phyloP scores from a whole-genome alignment of 345 rosid genomes.

The Ceriops tagal region DNA sequence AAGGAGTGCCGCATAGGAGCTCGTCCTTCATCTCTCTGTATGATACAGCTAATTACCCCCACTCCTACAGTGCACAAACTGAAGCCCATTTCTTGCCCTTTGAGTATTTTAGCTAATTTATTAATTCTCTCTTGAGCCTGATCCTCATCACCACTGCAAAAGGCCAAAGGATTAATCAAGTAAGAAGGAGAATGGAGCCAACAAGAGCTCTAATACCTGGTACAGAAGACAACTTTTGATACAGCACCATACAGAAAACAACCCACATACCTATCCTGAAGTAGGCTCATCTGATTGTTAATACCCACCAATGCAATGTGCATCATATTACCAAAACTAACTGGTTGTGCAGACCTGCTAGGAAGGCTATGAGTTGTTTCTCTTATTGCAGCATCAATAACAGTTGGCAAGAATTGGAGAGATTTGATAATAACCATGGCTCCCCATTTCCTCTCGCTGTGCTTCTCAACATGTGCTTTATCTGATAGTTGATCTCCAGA shows the following conservation, averaged over 20 bases:
- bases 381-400: constrained; percentile 61
- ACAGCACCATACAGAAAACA: neutral
- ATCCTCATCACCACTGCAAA: constrained; percentile 97
- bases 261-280: constrained; percentile 82
- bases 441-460: constrained; percentile 85
- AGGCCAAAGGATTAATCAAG: constrained; percentile 13
- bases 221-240: no score
- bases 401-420: constrained; percentile 77
- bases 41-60: constrained; percentile 90
- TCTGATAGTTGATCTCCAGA: constrained; percentile 53
- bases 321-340: constrained; percentile 85
- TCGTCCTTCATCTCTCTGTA: constrained; percentile 98
- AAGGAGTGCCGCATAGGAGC: constrained; percentile 98
- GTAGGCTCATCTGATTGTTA: constrained; percentile 97
- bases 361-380: constrained; percentile 65
- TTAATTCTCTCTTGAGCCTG: constrained; percentile 97
- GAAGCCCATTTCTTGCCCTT: constrained; percentile 71
- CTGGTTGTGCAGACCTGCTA: constrained; percentile 38
- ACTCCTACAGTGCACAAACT: constrained; percentile 80
- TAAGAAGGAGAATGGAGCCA: constrained; percentile 16
- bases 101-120: constrained; percentile 93
- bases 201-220: neutral
- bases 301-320: constrained; percentile 92
- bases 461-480: constrained; percentile 59
- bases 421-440: constrained; percentile 97